Evolutionary conservation across 768 basidiomycete species (phyloP).

Genomic region (Goffeauzyma gilvescens): DNA sequence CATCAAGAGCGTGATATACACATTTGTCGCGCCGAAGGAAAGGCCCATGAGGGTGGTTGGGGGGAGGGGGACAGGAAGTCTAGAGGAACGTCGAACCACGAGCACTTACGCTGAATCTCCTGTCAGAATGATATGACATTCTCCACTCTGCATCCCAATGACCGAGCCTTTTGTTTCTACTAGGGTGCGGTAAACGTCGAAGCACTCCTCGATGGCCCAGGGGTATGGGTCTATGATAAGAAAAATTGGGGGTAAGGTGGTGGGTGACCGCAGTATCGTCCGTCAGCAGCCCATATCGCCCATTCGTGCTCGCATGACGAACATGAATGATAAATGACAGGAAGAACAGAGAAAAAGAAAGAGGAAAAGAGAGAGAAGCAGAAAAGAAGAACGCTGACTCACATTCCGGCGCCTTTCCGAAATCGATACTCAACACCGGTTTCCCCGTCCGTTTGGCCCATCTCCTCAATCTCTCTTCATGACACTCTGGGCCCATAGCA

Average conservation of each 20-base stretch:
- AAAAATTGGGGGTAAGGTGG: too few species aligned
- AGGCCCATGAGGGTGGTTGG: too few species aligned
- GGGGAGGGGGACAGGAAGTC: background rate
- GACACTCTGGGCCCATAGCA: conserved; percentile 87
- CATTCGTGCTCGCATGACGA: too few species aligned
- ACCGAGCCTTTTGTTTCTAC: conserved; percentile 57
- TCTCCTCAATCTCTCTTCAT: conserved; percentile 72
- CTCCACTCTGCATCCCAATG: conserved; percentile 74
- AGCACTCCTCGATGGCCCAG: conserved; percentile 84
- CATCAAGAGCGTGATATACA: too few species aligned
- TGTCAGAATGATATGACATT: conserved; percentile 56
- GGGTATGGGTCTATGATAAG: conserved; percentile 68
- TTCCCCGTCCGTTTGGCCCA: conserved; percentile 67
- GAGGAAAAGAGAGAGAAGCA: too few species aligned
- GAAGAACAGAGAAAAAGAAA: too few species aligned
- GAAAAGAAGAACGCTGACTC: too few species aligned
- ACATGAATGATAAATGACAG: too few species aligned
- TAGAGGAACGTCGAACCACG: too few species aligned
- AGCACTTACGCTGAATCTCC: conserved; percentile 89
- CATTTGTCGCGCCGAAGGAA: background rate
- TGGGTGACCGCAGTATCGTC: too few species aligned
- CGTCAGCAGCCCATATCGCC: too few species aligned
- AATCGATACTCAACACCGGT: conserved; percentile 71
- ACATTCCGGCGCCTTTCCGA: conserved; percentile 96
- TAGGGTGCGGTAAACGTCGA: conserved; percentile 68